A percentile compares a stretch with the other conserved stretches of the same genome.
These are phyloP conservation scores for Trametes hirsuta DNA, from an alignment of 1,284 basidiomycete species.

Conservation along the genomic window DNA sequence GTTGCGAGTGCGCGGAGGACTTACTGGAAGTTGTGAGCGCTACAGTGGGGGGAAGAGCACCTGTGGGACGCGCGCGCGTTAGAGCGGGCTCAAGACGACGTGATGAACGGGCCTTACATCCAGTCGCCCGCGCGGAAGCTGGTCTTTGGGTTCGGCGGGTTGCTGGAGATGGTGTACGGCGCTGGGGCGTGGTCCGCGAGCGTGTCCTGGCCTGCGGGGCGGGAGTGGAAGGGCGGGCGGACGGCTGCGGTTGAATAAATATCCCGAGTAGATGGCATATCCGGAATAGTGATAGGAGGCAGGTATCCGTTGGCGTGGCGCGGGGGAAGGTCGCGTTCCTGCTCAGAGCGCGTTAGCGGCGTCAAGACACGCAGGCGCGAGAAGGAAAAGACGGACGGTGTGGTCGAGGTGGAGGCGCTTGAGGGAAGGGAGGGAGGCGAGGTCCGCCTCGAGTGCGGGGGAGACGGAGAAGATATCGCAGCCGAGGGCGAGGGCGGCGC, in stretches of 20 bases:
- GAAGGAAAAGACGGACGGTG: slow-evolving; percentile 2
- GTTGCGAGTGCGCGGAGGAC: slow-evolving; percentile 33
- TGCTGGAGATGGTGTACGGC: slow-evolving; percentile 65
- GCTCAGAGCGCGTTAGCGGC: background rate
- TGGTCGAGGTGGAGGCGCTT: slow-evolving; percentile 6
- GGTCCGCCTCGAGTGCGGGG: slow-evolving; percentile 61
- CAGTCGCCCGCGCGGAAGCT: slow-evolving; percentile 76
- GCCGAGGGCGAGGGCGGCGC: slow-evolving; percentile 52
- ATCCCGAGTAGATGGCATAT: slow-evolving; percentile 3
- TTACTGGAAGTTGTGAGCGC: slow-evolving; percentile 77
- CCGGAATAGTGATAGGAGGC: slow-evolving; percentile 5
- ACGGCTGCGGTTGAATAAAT: slow-evolving; percentile 4
- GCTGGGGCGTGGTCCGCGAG: slow-evolving; percentile 7
- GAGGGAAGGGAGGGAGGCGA: slow-evolving; percentile 33
- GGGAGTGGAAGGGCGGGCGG: slow-evolving; percentile 2
- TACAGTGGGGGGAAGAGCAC: slow-evolving; percentile 61
- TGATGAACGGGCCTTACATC: slow-evolving; percentile 59
- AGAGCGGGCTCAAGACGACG: background rate
- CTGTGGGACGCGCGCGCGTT: slow-evolving; percentile 40
- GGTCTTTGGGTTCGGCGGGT: slow-evolving; percentile 75
- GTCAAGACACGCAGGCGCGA: background rate
- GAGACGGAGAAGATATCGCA: slow-evolving; percentile 49
- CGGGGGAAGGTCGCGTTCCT: slow-evolving; percentile 5
- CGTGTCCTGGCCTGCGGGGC: background rate
- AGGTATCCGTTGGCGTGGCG: background rate